Base-by-base conservation (phyloP, 1,139 yeast species). In the Pneumocystis sp. region DNA sequence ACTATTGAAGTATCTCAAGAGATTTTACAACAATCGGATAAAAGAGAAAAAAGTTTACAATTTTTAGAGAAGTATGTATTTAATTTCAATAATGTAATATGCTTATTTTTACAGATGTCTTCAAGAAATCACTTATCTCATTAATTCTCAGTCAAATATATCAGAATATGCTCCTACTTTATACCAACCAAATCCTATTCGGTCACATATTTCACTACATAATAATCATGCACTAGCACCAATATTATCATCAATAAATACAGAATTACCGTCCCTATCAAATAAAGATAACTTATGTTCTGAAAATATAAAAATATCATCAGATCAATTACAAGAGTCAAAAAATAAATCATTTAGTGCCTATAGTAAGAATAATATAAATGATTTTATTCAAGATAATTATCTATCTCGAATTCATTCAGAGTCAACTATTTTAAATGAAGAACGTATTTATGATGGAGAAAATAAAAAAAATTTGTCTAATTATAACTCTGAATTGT, bases 91-190 rank as follows among this genome's bases (percentile, higher is more conserved):
- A 19, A 12, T 15, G 25, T 40, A 21, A 34, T 3, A 25, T 63
- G 44, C 37, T 42, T 59, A 21, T 40, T 25, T 17, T 35, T 15
- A 29, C 61, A 67, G 68, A 63, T 67, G 69, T 42, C 59, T 67
- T 21, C 68, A 67, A 45, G 69, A 67, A 60, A 67, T 67, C n/a
- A 64, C 69, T 3, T 67, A 67, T 61, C 65, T 67, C 25, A 25
- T 50, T 50, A 50, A 25, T 25, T 25, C 57, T 50, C 57, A 50
- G 4, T 17, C 34, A 25, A 12, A 50, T 50, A 50, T 50, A 50
- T 50, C 12, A 12, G 21, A 25, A 8, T 29, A 50, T 50, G 17
- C 12, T 10, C 57, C 57, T 50, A 12, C 12, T 50, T 50, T 50
- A 25, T 50, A 12, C n/a, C 57, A 50, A 50, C 2, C 57, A 3